Evolutionary conservation across 1,139 yeast species (phyloP), one percentile per base, ranked within the genome.

Genomic region (Zygosaccharomyces pseudobailii): DNA sequence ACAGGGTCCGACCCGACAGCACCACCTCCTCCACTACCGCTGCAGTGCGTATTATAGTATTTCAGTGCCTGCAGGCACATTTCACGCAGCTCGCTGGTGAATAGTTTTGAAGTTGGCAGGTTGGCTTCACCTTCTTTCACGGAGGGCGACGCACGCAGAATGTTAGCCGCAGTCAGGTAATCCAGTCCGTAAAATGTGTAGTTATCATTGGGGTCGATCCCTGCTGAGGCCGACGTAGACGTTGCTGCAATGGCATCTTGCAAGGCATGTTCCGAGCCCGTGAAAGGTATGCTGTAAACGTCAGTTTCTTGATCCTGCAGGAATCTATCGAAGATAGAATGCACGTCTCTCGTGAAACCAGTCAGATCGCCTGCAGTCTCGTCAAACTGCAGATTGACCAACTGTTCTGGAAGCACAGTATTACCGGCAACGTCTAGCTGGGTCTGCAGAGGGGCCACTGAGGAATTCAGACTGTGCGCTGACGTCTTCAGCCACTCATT

Each of bases 31-130:
- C 41, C 50, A 30, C 39, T 60, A 76, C 76, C 13, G 76, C 73
- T 1, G 84, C 87, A 57, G 75, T 76, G 51, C 76, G 78, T 23
- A 84, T 87, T 61, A 44, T 84, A 84, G 58, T 80, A 81, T 24
- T 75, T 65, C 42, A 84, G 65, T 0, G 87, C 76, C 48, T 73
- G 74, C 47, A 73, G 69, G 43, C 84, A 76, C 64, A 78, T 71
- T 37, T 67, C 69, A 27, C 84, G 66, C 53, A 83, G 65, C 42
- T 74, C 73, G 30, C 71, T 67, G 1, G 87, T 82, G 58, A 83
- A 84, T 22, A 84, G 66, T 36, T 68, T 68, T 6, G 54, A 47
- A 20, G 45, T 36, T 8, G 47, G 48, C 24, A 46, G 27, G 6
- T 40, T 33, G 4, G 25, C 42, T 17, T n/a, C 30, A 10, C 25